These are phyloP conservation scores for Ogataea pilisensis DNA, from an alignment of 805 yeast species.

Conservation along the genomic window DNA sequence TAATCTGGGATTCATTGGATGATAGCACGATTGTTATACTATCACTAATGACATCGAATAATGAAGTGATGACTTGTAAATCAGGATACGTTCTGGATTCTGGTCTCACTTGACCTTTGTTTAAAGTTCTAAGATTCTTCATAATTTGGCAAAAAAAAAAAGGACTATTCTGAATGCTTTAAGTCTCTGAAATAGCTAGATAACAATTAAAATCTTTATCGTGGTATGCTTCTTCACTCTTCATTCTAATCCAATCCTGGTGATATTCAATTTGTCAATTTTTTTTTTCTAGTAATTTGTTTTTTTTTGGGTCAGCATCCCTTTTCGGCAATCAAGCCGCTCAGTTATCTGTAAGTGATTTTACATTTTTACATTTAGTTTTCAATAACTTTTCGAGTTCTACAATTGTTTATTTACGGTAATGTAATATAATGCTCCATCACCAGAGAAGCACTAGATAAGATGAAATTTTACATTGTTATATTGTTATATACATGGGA, in stretches of 20 bases:
- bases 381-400: too few species aligned
- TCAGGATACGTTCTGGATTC: slow-evolving; percentile 63
- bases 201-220: too few species aligned
- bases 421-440: neutral
- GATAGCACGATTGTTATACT: slow-evolving; percentile 64
- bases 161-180: too few species aligned
- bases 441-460: neutral
- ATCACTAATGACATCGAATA: slow-evolving; percentile 72
- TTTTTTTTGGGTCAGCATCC: neutral
- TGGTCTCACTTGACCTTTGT: slow-evolving; percentile 49
- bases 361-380: too few species aligned
- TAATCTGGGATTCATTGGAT: slow-evolving; percentile 44
- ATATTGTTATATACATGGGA: neutral
- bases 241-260: too few species aligned
- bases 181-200: too few species aligned
- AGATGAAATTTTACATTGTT: neutral
- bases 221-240: too few species aligned
- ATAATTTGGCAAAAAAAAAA: slow-evolving; percentile 10
- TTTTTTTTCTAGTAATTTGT: too few species aligned
- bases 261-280: neutral
- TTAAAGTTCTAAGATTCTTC: slow-evolving; percentile 37
- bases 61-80: slow-evolving; percentile 46
- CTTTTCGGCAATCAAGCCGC: neutral
- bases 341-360: too few species aligned
- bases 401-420: neutral